Conservation (phyloP, 192 early-diverging fungal genomes). For the Powellomyces hirtus region DNA sequence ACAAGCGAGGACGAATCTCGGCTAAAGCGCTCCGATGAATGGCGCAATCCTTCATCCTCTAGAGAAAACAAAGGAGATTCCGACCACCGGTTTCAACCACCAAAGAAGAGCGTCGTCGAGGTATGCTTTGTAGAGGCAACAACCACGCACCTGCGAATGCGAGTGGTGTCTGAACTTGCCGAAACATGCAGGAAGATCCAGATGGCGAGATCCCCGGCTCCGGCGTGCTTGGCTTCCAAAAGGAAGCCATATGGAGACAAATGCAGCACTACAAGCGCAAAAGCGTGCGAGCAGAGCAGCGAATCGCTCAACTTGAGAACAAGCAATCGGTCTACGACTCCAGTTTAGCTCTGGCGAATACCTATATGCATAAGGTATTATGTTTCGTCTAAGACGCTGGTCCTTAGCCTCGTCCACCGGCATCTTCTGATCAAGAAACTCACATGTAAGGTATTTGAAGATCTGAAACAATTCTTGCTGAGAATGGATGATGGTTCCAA, state of each 20-base stretch:
- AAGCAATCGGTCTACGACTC: slow-evolving; percentile 9
- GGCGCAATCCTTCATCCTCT: too few relatives aligned
- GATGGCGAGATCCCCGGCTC: slow-evolving; percentile 28
- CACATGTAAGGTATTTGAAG: slow-evolving; percentile 23
- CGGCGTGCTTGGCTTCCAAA: slow-evolving; percentile 42
- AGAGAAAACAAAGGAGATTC: too few relatives aligned
- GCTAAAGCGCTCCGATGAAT: too few relatives aligned
- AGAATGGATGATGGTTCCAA: not conserved
- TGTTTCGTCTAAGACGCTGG: not conserved
- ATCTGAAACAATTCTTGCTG: slow-evolving; percentile 10
- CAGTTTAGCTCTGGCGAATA: slow-evolving; percentile 4
- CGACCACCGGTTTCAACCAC: too few relatives aligned
- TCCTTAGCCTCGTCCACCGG: not conserved
- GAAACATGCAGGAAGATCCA: not conserved
- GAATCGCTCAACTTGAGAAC: slow-evolving; percentile 13
- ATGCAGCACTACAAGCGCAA: slow-evolving; percentile 51
- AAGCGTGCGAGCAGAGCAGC: slow-evolving; percentile 6
- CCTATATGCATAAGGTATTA: slow-evolving; percentile 17
- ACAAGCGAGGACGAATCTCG: too few relatives aligned
- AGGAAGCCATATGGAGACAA: slow-evolving; percentile 48
- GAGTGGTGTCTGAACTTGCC: too few relatives aligned
- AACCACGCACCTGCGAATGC: too few relatives aligned
- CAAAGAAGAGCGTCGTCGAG: too few relatives aligned
- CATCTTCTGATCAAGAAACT: not conserved
- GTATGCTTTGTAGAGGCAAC: too few relatives aligned